Evolutionary conservation across 225 moss, liverwort and hornwort genomes (phyloP).

Genomic region (Polytrichum commune): DNA sequence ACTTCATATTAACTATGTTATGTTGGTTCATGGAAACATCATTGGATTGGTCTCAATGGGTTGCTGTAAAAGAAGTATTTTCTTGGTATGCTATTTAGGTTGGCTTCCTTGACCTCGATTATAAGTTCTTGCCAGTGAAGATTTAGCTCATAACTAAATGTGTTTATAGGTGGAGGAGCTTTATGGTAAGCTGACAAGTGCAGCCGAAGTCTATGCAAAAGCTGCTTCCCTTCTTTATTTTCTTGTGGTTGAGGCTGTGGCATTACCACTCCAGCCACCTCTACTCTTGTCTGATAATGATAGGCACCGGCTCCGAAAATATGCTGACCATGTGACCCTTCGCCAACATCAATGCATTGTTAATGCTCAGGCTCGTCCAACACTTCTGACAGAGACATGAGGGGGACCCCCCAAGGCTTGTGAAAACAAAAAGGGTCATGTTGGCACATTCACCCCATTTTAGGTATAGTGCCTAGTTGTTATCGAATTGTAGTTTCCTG

Average conservation of each 20-base stretch:
- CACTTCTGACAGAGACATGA: constrained; percentile 25
- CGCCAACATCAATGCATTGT: constrained; percentile 80
- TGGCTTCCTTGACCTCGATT: no score
- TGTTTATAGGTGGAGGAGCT: constrained; percentile 82
- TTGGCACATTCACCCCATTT: constrained; percentile 27
- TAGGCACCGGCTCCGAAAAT: constrained; percentile 75
- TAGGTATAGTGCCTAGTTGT: constrained; percentile 23
- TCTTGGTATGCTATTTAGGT: no score
- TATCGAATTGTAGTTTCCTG: constrained; percentile 35
- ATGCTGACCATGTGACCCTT: constrained; percentile 69
- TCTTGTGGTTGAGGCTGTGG: constrained; percentile 78
- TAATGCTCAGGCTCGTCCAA: constrained; percentile 40
- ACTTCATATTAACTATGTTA: no score
- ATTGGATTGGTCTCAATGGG: not conserved
- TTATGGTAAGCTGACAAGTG: constrained; percentile 68
- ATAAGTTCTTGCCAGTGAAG: no score
- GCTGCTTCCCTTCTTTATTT: constrained; percentile 74
- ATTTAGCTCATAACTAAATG: not conserved
- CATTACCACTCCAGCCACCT: constrained; percentile 81
- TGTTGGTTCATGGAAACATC: not conserved
- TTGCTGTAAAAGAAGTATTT: no score
- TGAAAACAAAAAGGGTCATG: constrained; percentile 20
- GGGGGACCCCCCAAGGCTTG: constrained; percentile 12
- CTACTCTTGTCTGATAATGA: constrained; percentile 61
- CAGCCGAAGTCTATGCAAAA: constrained; percentile 62